Evolutionary conservation across 129 eudicot genomes (phyloP), one percentile per base, ranked within the genome.

Genomic region (Escallonia rubra): DNA sequence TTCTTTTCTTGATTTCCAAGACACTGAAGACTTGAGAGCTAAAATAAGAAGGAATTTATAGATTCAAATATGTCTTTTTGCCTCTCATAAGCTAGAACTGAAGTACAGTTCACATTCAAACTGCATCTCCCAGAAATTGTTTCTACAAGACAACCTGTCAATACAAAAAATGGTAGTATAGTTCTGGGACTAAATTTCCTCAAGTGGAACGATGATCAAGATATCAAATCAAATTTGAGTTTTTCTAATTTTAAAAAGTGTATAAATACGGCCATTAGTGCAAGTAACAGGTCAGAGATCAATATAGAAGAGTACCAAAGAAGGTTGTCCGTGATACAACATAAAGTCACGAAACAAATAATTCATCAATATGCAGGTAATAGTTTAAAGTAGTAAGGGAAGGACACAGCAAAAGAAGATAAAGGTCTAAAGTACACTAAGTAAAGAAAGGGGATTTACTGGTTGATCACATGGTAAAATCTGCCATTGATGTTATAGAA

Each of bases 1-100:
- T 66, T 58, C 66, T 49, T 73, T 65, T 42, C 78, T 57, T 73
- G 49, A 10, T 44, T 65, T 57, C 15, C 38, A 73, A 67, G 78
- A 55, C 64, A 64, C 5, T 47, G 40, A 72, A 39, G 69, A 39
- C 34, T 10, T 45, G 6, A 64, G 57, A 15, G 8, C 12, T 4
- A 48, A 34, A 38, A 56, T 5, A 42, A 41, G 41, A 47, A 41
- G 51, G 54, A 47, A 47, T 8, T 23, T 39, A 16, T 45, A 45
- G 41, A 47, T 48, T n/a, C 62, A 42, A n/a, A 23, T 8, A 4
- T 59, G 52, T 3, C 46, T 41, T 51, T 40, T 39, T 11, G 39
- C 46, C 55, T 34, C 5, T 39, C 57, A 34, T 40, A 63, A 63
- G 56, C 39, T 34, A 63, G 8, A 49, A 48, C 52, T 47, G 6